Evolutionary conservation across 2,329 filamentous ascomycete genomes (phyloP).

Genomic region (Diaporthe ilicicola): DNA sequence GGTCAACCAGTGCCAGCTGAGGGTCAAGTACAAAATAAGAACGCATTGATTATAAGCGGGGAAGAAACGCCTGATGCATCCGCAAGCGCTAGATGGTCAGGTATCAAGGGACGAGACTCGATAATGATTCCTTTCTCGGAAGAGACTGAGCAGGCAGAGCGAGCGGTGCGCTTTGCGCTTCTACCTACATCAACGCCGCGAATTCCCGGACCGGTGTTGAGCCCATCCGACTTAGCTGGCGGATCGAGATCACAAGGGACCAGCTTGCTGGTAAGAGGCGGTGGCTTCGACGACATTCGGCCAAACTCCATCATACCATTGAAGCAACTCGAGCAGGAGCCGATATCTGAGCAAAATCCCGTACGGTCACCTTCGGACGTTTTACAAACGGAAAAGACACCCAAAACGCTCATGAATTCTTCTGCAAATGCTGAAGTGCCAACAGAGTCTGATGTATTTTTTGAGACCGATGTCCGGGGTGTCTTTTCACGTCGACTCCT

Average conservation of each 20-base stretch:
- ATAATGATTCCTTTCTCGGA: not conserved
- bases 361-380: not conserved
- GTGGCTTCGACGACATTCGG: not conserved
- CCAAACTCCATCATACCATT: not conserved
- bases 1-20: not conserved
- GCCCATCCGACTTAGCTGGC: not conserved
- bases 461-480: not conserved
- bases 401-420: not conserved
- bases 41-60: not conserved
- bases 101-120: not conserved
- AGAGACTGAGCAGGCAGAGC: not conserved
- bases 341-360: not conserved
- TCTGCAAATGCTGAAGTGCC: not conserved
- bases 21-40: not conserved
- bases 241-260: not conserved
- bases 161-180: not conserved
- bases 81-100: not conserved
- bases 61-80: not conserved
- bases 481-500: not conserved
- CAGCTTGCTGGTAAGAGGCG: not conserved
- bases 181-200: not conserved
- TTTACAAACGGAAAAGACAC: not conserved
- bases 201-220: not conserved
- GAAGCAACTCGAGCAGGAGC: not conserved
- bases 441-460: not conserved